Evolutionary conservation across 164 flowering plant species (phyloP).

Genomic region (Taxillus chinensis): DNA sequence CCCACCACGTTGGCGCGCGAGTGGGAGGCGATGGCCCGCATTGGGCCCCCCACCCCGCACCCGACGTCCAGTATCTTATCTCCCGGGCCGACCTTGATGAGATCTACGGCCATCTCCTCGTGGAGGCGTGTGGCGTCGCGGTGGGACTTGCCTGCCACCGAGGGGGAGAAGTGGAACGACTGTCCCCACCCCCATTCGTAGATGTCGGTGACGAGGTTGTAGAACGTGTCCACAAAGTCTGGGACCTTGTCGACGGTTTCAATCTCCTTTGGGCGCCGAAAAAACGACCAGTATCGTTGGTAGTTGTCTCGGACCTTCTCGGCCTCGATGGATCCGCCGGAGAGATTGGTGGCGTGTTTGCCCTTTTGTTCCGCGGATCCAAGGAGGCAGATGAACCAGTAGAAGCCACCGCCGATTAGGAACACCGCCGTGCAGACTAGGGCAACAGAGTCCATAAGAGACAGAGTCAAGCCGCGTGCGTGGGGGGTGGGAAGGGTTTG

Average conservation of each 20-base stretch:
- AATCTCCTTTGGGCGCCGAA: slow-evolving; percentile 80
- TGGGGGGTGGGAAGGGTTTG: no score
- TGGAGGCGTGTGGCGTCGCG: slow-evolving; percentile 74
- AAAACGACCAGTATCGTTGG: slow-evolving; percentile 87
- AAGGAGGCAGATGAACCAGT: slow-evolving; percentile 86
- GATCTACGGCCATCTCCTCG: slow-evolving; percentile 85
- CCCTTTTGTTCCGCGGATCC: slow-evolving; percentile 88
- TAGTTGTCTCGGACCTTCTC: slow-evolving; percentile 75
- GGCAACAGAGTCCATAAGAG: slow-evolving; percentile 45
- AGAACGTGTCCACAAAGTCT: slow-evolving; percentile 84
- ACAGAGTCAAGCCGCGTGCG: no score
- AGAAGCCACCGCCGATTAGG: slow-evolving; percentile 54
- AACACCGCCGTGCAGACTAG: slow-evolving; percentile 58
- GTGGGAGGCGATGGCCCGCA: slow-evolving; percentile 88
- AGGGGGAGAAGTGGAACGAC: slow-evolving; percentile 83
- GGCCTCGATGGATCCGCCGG: slow-evolving; percentile 79
- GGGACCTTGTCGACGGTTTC: slow-evolving; percentile 73
- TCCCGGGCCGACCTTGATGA: slow-evolving; percentile 50
- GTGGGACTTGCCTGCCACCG: slow-evolving; percentile 69
- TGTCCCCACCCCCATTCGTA: slow-evolving; percentile 99
- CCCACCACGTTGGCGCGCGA: slow-evolving; percentile 68
- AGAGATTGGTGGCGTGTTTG: slow-evolving; percentile 63
- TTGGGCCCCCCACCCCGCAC: slow-evolving; percentile 96
- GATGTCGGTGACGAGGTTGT: slow-evolving; percentile 90
- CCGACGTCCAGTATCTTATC: slow-evolving; percentile 67